These are phyloP conservation scores for Phytopythium cucurbitacearum DNA, from an alignment of 352 stramenopile genomes.

Conservation along the genomic window DNA sequence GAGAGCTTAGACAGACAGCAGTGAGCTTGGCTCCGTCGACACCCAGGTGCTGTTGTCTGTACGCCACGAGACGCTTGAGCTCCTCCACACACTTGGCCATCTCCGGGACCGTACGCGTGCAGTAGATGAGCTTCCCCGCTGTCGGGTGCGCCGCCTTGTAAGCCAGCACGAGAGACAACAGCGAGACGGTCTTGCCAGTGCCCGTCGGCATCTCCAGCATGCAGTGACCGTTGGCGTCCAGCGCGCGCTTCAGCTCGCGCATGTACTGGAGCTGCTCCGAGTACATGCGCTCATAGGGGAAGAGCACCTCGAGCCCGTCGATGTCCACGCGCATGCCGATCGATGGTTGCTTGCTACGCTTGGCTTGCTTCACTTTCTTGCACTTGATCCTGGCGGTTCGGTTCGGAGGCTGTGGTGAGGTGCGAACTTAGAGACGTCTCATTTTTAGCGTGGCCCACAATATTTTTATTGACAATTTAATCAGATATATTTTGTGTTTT, in stretches of 20 bases:
- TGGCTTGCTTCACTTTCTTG: neutral
- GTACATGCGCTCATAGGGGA: slow-evolving; percentile 98
- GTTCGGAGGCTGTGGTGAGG: neutral
- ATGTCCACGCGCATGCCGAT: slow-evolving; percentile 90
- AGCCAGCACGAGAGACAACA: slow-evolving; percentile 96
- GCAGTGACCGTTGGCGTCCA: slow-evolving; percentile 96
- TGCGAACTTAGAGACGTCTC: neutral
- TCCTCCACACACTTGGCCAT: slow-evolving; percentile 99
- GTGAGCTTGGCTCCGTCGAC: slow-evolving; percentile 54
- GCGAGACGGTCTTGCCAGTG: slow-evolving; percentile 97
- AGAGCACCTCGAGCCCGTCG: slow-evolving; percentile 97
- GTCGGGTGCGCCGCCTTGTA: slow-evolving; percentile 93
- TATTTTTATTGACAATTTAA: no score
- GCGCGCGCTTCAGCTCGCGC: slow-evolving; percentile 95
- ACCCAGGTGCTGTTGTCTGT: slow-evolving; percentile 64
- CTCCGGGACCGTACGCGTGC: slow-evolving; percentile 98
- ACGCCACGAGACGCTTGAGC: slow-evolving; percentile 93
- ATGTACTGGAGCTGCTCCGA: slow-evolving; percentile 99
- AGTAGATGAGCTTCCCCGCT: slow-evolving; percentile 98
- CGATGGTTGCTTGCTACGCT: neutral
- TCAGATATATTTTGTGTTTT: no score
- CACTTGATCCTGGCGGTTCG: neutral
- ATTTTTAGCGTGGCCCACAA: no score
- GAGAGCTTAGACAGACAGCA: slow-evolving; percentile 88
- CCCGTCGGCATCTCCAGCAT: slow-evolving; percentile 99